Base-by-base conservation (phyloP, 2,329 filamentous ascomycete genomes). In the Colletotrichum tropicale region DNA sequence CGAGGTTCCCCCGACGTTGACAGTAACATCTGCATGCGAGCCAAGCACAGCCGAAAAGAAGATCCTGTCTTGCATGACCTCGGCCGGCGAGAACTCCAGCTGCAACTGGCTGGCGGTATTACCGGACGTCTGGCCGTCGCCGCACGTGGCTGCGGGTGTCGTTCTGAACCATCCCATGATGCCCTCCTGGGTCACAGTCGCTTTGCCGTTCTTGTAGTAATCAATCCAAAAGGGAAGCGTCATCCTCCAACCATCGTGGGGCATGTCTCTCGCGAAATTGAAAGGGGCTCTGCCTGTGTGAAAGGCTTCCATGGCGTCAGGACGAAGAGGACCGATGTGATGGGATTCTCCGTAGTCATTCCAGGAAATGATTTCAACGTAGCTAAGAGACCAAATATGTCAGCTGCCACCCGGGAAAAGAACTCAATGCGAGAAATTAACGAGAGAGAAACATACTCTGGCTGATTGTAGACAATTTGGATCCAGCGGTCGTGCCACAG, bases 401-500 rank as follows among this genome's bases (percentile, higher is more conserved):
- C 2, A 58, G 24, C 13, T 5, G 2, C 5, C 7, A 5, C 2
- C 26, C 28, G 16, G 5, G 26, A 56, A 26, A 26, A 10, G 83
- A 87, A 84, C 84, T n/a, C n/a, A n/a, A 92, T 65, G 87, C 85
- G 52, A 16, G 52, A 56, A 21, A 8, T 4, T 0, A 12, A 26
- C 52, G 6, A 26, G 21, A 56, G 21, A 24, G 21, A 26, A 16
- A 60, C 56, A 30, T 61, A 61, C 56, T 61, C 56, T 10, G 56
- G 56, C 28, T 61, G 56, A 1, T 30, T 30, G 3, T 61, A 30
- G 10, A 61, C 3, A 30, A 61, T 32, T 3, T 30, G 78, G 10
- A 86, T 82, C 91, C 91, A 93, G 18, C 91, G 88, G 69, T 90
- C 84, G 76, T 86, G 88, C 91, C 91, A 93, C 8, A 93, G 81